These are phyloP conservation scores for Porodaedalea pini DNA, from an alignment of 1,284 basidiomycete genomes.

Conservation along the genomic window DNA sequence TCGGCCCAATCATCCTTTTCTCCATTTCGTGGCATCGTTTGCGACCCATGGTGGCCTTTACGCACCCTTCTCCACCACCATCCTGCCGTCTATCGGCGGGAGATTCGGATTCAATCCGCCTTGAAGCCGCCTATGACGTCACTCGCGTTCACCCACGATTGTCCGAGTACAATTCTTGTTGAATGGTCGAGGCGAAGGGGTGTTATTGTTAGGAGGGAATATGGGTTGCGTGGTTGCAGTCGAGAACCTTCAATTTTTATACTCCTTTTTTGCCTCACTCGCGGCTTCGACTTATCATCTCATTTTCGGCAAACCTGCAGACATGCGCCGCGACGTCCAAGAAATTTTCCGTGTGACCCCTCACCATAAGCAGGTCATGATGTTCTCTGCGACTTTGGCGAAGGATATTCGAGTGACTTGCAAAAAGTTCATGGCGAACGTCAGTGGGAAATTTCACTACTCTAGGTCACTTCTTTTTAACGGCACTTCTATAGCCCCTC, in stretches of 20 bases:
- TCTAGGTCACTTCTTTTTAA: slow-evolving; percentile 15
- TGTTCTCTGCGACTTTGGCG: slow-evolving; percentile 98
- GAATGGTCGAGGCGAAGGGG: slow-evolving; percentile 6
- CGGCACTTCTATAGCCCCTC: slow-evolving; percentile 66
- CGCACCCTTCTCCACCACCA: slow-evolving; percentile 1
- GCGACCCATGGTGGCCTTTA: slow-evolving; percentile 10
- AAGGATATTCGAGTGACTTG: slow-evolving; percentile 98
- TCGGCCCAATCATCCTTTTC: slow-evolving; percentile 38
- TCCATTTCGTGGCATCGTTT: slow-evolving; percentile 16
- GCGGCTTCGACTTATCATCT: slow-evolving; percentile 58
- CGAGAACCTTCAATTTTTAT: slow-evolving; percentile 21
- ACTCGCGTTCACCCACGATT: background rate
- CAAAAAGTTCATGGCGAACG: slow-evolving; percentile 99
- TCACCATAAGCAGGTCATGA: slow-evolving; percentile 99
- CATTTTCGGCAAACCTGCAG: slow-evolving; percentile 67
- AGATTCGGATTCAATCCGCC: background rate
- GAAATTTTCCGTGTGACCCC: slow-evolving; percentile 99
- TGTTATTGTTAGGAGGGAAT: background rate
- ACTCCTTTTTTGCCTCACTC: slow-evolving; percentile 41
- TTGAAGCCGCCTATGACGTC: background rate
- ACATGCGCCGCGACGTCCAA: slow-evolving; percentile 99
- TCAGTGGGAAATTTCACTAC: slow-evolving; percentile 41
- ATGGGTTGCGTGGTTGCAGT: background rate
- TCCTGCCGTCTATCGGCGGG: background rate
- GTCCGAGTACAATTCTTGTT: background rate